These are phyloP conservation scores for Hymenoscyphus salicellus DNA, from an alignment of 2,329 filamentous ascomycete genomes.

Conservation along the genomic window DNA sequence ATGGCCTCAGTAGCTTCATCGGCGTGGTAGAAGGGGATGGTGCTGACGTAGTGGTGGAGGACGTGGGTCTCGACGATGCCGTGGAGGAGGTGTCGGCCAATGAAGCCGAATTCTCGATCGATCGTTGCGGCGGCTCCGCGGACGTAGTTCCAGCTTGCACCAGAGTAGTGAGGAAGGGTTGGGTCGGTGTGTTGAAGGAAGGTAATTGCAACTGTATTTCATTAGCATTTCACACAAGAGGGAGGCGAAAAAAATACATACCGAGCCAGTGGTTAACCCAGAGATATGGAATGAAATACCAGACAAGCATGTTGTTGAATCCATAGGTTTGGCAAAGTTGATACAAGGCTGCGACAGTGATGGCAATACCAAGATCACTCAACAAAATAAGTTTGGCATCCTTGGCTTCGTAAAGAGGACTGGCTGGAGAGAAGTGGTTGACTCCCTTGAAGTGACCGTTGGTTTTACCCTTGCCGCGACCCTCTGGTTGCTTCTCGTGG, in stretches of 20 bases:
- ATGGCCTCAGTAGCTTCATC: slow-evolving; percentile 93
- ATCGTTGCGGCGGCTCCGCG: slow-evolving; percentile 94
- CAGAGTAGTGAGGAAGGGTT: slow-evolving; percentile 85
- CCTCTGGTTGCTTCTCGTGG: slow-evolving; percentile 87
- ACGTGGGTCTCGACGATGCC: slow-evolving; percentile 98
- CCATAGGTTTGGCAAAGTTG: slow-evolving; percentile 75
- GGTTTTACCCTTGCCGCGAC: slow-evolving; percentile 85
- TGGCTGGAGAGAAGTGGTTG: slow-evolving; percentile 90
- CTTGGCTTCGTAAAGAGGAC: slow-evolving; percentile 87
- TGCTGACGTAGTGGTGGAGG: slow-evolving; percentile 94
- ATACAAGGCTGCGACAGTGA: slow-evolving; percentile 56
- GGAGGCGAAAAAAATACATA: slow-evolving; percentile 50
- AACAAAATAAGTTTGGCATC: slow-evolving; percentile 83
- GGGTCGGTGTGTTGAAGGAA: slow-evolving; percentile 97
- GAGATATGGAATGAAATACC: slow-evolving; percentile 92
- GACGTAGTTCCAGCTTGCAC: slow-evolving; percentile 84
- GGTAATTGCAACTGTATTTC: slow-evolving; percentile 77
- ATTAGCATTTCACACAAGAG: not conserved
- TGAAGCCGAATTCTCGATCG: slow-evolving; percentile 94
- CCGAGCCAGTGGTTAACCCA: slow-evolving; percentile 99
- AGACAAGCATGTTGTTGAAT: slow-evolving; percentile 81
- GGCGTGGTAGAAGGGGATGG: slow-evolving; percentile 94
- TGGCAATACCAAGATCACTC: slow-evolving; percentile 75
- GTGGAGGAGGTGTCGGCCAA: slow-evolving; percentile 86
- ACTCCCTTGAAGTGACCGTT: slow-evolving; percentile 80